phyloP scores from a whole-genome alignment of 352 stramenopile species.

The Pythium chondricola region DNA sequence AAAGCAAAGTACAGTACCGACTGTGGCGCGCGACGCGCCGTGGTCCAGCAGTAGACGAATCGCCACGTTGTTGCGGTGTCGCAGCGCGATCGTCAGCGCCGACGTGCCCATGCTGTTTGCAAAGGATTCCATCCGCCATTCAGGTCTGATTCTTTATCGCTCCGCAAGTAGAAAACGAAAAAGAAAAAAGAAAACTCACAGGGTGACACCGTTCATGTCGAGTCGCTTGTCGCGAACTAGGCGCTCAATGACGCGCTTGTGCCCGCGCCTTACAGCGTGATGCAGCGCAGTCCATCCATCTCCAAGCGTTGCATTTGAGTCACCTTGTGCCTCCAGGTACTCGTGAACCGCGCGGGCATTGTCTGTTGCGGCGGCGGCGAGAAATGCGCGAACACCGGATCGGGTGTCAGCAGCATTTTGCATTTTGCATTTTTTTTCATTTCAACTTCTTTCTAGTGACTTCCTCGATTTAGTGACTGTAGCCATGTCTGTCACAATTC shows the following conservation, averaged over 20 bases:
- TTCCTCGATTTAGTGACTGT: slow-evolving; percentile 17
- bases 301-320: slow-evolving; percentile 52
- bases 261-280: slow-evolving; percentile 48
- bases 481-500: slow-evolving; percentile 17
- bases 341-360: slow-evolving; percentile 24
- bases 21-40: slow-evolving; percentile 50
- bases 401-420: not conserved
- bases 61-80: slow-evolving; percentile 36
- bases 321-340: slow-evolving; percentile 25
- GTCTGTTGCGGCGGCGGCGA: slow-evolving; percentile 48
- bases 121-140: not conserved
- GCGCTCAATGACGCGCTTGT: slow-evolving; percentile 30
- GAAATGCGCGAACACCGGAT: slow-evolving; percentile 25
- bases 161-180: not conserved
- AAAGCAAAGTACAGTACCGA: too few species aligned
- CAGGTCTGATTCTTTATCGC: not conserved
- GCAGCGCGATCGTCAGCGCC: slow-evolving; percentile 47
- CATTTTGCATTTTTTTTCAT: not conserved
- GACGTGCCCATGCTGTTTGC: slow-evolving; percentile 40
- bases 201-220: slow-evolving; percentile 53
- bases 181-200: slow-evolving; percentile 26
- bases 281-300: slow-evolving; percentile 71
- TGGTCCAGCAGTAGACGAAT: slow-evolving; percentile 31
- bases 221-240: slow-evolving; percentile 29
- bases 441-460: not conserved